These are phyloP conservation scores for Coemansia javaensis DNA, from an alignment of 192 early-diverging fungal genomes.

Conservation along the genomic window DNA sequence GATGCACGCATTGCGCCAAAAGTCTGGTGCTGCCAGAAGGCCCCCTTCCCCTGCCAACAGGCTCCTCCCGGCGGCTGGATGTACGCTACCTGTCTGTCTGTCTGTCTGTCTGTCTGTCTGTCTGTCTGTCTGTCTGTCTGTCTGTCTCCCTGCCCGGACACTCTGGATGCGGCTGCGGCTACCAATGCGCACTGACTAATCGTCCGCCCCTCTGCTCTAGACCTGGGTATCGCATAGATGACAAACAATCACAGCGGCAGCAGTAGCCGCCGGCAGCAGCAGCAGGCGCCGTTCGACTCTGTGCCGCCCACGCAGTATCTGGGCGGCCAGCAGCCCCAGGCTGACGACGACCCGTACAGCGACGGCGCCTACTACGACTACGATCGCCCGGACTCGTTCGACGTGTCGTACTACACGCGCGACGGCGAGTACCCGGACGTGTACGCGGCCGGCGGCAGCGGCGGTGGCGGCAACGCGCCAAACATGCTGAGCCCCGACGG, in stretches of 20 bases:
- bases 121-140: too few relatives aligned
- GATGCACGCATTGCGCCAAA: too few relatives aligned
- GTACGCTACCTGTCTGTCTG: too few relatives aligned
- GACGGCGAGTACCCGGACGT: slow-evolving; percentile 38
- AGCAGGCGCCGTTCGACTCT: slow-evolving; percentile 38
- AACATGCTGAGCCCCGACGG: slow-evolving; percentile 49
- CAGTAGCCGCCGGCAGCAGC: slow-evolving; percentile 21
- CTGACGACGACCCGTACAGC: slow-evolving; percentile 51
- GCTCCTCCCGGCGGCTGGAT: too few relatives aligned
- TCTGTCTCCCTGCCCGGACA: too few relatives aligned
- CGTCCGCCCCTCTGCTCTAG: neutral
- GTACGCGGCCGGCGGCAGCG: slow-evolving; percentile 29
- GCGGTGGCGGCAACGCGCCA: slow-evolving; percentile 28
- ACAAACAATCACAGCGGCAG: slow-evolving; percentile 30
- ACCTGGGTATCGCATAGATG: slow-evolving; percentile 14
- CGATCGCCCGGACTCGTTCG: slow-evolving; percentile 53
- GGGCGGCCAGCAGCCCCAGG: slow-evolving; percentile 24
- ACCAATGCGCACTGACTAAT: slow-evolving; percentile 4
- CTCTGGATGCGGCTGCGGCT: too few relatives aligned
- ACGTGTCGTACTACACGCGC: slow-evolving; percentile 55
- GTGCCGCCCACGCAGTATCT: slow-evolving; percentile 51
- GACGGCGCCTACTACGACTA: slow-evolving; percentile 41
- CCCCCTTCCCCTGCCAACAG: too few relatives aligned
- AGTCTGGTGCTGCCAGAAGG: too few relatives aligned
- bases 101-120: too few relatives aligned